phyloP scores from a whole-genome alignment of 192 early-diverging fungal genomes.

The Jimgerdemannia flammicorona region DNA sequence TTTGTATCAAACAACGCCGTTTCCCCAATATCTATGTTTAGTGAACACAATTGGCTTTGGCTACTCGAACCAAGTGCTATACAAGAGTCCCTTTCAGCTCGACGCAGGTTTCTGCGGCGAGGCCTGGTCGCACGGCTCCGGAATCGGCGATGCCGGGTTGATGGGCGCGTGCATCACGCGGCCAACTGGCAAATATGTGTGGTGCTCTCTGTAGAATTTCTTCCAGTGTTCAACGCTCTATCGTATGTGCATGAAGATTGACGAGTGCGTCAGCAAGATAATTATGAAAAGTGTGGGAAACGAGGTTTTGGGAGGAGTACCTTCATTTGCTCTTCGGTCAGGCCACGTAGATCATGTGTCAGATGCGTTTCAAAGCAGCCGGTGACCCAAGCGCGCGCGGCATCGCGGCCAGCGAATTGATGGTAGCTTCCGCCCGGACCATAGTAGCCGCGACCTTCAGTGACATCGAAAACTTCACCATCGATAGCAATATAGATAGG shows the following conservation, averaged over 20 bases:
- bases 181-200: constrained; percentile 86
- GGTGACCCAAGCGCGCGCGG: constrained; percentile 90
- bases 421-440: constrained; percentile 77
- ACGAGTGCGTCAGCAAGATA: neutral
- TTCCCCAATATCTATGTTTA: no score
- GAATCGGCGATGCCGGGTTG: constrained; percentile 77
- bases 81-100: neutral
- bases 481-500: constrained; percentile 90
- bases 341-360: constrained; percentile 90
- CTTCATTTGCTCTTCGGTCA: constrained; percentile 68
- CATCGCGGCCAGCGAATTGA: constrained; percentile 90
- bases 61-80: neutral
- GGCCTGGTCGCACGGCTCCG: constrained; percentile 66
- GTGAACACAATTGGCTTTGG: no score
- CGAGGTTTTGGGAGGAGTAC: constrained; percentile 30
- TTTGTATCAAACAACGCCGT: no score
- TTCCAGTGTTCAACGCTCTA: constrained; percentile 79
- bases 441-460: constrained; percentile 72
- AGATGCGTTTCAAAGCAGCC: constrained; percentile 93
- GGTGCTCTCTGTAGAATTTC: constrained; percentile 82
- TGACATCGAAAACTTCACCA: constrained; percentile 95
- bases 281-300: neutral
- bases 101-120: constrained; percentile 38
- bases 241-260: neutral
- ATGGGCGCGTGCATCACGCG: constrained; percentile 79